Evolutionary conservation across 192 early-diverging fungal species (phyloP).

Genomic region (Linnemannia elongata): DNA sequence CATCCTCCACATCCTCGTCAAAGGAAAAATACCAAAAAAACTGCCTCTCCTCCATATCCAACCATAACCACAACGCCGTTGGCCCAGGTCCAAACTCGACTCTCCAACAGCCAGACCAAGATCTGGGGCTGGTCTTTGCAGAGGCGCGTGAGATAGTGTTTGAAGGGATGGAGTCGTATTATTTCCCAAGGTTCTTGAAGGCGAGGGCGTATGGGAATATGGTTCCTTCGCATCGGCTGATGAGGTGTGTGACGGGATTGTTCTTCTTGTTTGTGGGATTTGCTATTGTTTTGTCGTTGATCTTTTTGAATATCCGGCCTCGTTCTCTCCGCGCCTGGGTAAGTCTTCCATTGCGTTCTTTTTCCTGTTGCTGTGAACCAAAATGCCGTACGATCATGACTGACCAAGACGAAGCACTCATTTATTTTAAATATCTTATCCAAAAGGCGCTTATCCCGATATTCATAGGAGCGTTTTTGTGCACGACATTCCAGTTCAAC

Average conservation of each 20-base stretch:
- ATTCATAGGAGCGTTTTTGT: constrained; percentile 29
- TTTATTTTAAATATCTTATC: not conserved
- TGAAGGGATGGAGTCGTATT: constrained; percentile 64
- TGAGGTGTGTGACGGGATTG: constrained; percentile 62
- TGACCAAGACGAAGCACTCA: not conserved
- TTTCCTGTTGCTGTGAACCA: not conserved
- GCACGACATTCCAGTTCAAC: constrained; percentile 51
- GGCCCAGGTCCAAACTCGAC: not conserved
- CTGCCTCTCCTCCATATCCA: not conserved
- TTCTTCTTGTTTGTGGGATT: constrained; percentile 67
- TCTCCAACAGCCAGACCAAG: constrained; percentile 33
- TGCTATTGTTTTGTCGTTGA: constrained; percentile 62
- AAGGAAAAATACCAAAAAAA: constrained; percentile 5
- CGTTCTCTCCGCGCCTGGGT: constrained; percentile 67
- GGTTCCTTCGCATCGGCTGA: constrained; percentile 59
- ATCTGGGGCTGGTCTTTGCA: constrained; percentile 58
- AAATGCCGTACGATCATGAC: not conserved
- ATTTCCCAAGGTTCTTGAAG: constrained; percentile 70
- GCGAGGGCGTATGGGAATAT: constrained; percentile 71
- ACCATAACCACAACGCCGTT: not conserved
- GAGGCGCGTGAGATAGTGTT: constrained; percentile 70
- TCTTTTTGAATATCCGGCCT: constrained; percentile 64
- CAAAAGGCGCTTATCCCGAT: constrained; percentile 39
- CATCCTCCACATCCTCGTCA: not conserved
- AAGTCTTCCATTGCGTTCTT: not conserved